Evolutionary conservation across 768 basidiomycete genomes (phyloP).

Genomic region (Goffeauzyma gilvescens): DNA sequence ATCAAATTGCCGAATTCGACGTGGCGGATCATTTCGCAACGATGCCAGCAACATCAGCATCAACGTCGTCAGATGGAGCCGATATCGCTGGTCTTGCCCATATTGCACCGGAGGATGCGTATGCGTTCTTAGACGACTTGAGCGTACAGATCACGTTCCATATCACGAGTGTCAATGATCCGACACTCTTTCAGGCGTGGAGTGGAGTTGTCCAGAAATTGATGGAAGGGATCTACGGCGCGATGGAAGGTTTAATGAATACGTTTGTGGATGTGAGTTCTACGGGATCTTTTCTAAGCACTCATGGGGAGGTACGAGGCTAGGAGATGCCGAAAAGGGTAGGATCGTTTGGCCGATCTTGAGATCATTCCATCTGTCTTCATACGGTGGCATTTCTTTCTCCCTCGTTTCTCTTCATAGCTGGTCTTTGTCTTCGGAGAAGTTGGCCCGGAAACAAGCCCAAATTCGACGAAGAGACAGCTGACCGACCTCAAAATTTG

Average conservation of each 20-base stretch:
- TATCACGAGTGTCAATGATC: slow-evolving; percentile 83
- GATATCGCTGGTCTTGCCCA: background rate
- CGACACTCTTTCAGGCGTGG: slow-evolving; percentile 77
- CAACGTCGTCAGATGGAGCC: background rate
- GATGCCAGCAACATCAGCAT: background rate
- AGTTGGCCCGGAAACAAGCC: too few species aligned
- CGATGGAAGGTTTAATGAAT: slow-evolving; percentile 70
- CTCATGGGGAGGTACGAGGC: too few species aligned
- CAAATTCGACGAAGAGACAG: too few species aligned
- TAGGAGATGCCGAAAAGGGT: too few species aligned
- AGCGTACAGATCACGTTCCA: slow-evolving; percentile 50
- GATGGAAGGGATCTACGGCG: slow-evolving; percentile 55
- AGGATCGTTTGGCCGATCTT: too few species aligned
- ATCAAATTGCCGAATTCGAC: slow-evolving; percentile 8
- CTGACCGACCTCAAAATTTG: too few species aligned
- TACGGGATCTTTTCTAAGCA: background rate
- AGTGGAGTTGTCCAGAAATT: slow-evolving; percentile 74
- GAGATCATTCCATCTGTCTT: too few species aligned
- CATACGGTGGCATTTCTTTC: too few species aligned
- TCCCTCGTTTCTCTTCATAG: too few species aligned
- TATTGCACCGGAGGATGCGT: slow-evolving; percentile 54
- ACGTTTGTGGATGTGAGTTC: slow-evolving; percentile 31
- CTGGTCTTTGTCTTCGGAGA: too few species aligned
- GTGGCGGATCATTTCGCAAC: slow-evolving; percentile 5
- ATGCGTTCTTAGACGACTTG: slow-evolving; percentile 32